Evolutionary conservation across 73 alveolate genomes (phyloP), one percentile per base, ranked within the genome.

Genomic region (Paramecium biaurelia): DNA sequence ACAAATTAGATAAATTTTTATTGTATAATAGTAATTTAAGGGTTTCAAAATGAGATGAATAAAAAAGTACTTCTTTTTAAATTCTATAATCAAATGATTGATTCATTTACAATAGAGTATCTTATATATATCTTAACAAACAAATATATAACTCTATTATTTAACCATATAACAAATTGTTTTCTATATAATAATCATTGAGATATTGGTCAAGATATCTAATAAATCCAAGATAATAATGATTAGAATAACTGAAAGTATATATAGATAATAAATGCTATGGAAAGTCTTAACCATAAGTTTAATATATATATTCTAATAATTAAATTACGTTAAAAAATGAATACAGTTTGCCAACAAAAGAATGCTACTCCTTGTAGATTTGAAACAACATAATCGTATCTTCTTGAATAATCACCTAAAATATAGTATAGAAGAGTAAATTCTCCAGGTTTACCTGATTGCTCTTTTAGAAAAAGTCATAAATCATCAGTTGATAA

Each of bases 381-480:
- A 53, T 53, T 53, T 53, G 68, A 53, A 53, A 53, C 68, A 7
- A 53, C 68, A 4, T 9, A 53, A 53, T 53, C 68, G 8, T 53
- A 53, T 18, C 30, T 53, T 5, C 68, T 53, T 18, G 68, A 53
- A 15, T 53, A 53, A 53, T 53, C 68, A 15, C 68, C 68, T 53
- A 53, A 53, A 18, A 53, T 53, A 53, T 53, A 53, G 68, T 53
- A 53, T 53, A 67, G 24, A 12, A 74, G 87, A 74, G 87, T 74
- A 21, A 74, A 74, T 38, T 74, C 87, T 32, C 87, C 87, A 32
- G 87, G 87, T 21, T 38, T 74, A 35, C 87, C 87, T 30, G 87
- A 74, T 21, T 30, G 59, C 47, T 74, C 87, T n/a, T 74, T 74
- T 35, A 32, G 87, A 35, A 74, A 34, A 38, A 74, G 68, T 5